Conservation (phyloP, 2,329 filamentous ascomycete species). For the Aureobasidium sp. region DNA sequence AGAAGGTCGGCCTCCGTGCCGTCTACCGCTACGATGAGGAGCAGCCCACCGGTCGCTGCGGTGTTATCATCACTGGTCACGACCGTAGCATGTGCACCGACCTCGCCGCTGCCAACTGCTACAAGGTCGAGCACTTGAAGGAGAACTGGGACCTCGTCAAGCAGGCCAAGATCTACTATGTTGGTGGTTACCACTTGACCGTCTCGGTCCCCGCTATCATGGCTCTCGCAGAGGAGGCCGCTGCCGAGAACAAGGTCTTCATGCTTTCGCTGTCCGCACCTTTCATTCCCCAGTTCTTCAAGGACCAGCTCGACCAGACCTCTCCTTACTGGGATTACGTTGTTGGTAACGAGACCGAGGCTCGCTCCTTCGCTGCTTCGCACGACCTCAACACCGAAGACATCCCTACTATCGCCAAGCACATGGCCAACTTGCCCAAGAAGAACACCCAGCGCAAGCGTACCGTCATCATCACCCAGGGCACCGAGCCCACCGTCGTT, state of each 20-base stretch:
- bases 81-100: constrained; percentile 93
- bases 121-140: constrained; percentile 90
- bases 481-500: constrained; percentile 82
- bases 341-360: constrained; percentile 96
- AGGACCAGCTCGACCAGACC: constrained; percentile 80
- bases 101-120: constrained; percentile 92
- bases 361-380: constrained; percentile 74
- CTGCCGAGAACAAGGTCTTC: constrained; percentile 81
- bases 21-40: constrained; percentile 89
- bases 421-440: constrained; percentile 84
- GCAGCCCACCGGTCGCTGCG: constrained; percentile 84
- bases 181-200: constrained; percentile 96
- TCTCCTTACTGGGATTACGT: constrained; percentile 92
- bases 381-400: constrained; percentile 68
- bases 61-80: constrained; percentile 93
- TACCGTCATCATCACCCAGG: constrained; percentile 88
- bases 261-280: constrained; percentile 88
- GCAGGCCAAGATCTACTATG: constrained; percentile 81
- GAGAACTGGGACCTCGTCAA: constrained; percentile 90
- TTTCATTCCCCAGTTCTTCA: constrained; percentile 97
- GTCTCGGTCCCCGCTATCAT: constrained; percentile 87
- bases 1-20: constrained; percentile 79
- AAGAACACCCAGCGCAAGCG: constrained; percentile 78
- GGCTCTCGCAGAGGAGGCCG: constrained; percentile 85
- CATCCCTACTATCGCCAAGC: constrained; percentile 76